Percentiles rank a stretch among this genome's conserved stretches.
These are phyloP conservation scores for Colletotrichum orbiculare DNA, from an alignment of 2,329 filamentous ascomycete species.

Conservation along the genomic window DNA sequence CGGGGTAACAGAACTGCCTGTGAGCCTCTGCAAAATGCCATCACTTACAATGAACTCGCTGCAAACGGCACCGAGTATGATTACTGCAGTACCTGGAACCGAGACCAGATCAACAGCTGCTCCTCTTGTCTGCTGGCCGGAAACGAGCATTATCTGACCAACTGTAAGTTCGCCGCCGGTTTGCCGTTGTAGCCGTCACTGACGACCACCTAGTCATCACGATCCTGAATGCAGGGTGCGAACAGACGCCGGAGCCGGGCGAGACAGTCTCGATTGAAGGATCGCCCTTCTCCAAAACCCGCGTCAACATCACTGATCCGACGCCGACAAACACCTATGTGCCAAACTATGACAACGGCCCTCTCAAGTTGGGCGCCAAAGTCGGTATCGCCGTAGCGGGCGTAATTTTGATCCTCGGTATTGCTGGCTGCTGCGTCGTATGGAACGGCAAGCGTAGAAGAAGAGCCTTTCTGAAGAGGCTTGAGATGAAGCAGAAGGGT, in stretches of 20 bases:
- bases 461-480: slow-evolving; percentile 60
- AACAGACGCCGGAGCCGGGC: slow-evolving; percentile 61
- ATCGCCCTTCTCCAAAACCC: slow-evolving; percentile 59
- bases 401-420: slow-evolving; percentile 58
- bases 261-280: slow-evolving; percentile 62
- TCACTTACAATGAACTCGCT: slow-evolving; percentile 62
- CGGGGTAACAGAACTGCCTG: slow-evolving; percentile 60
- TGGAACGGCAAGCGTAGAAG: slow-evolving; percentile 67
- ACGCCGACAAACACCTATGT: slow-evolving; percentile 52
- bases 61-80: slow-evolving; percentile 58
- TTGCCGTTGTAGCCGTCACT: slow-evolving; percentile 6
- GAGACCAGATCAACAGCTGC: slow-evolving; percentile 55
- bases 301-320: slow-evolving; percentile 63
- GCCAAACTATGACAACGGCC: slow-evolving; percentile 54
- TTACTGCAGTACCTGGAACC: slow-evolving; percentile 64
- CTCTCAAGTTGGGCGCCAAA: slow-evolving; percentile 64
- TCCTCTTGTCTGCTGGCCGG: slow-evolving; percentile 56
- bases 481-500: slow-evolving; percentile 51
- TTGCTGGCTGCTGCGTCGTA: slow-evolving; percentile 64
- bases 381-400: slow-evolving; percentile 68
- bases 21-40: slow-evolving; percentile 56
- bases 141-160: slow-evolving; percentile 57
- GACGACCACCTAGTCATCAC: slow-evolving; percentile 52
- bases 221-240: slow-evolving; percentile 66
- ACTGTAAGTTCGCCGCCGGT: slow-evolving; percentile 56